These are phyloP conservation scores for Terana coerulea DNA, from an alignment of 768 basidiomycete species.

Conservation along the genomic window DNA sequence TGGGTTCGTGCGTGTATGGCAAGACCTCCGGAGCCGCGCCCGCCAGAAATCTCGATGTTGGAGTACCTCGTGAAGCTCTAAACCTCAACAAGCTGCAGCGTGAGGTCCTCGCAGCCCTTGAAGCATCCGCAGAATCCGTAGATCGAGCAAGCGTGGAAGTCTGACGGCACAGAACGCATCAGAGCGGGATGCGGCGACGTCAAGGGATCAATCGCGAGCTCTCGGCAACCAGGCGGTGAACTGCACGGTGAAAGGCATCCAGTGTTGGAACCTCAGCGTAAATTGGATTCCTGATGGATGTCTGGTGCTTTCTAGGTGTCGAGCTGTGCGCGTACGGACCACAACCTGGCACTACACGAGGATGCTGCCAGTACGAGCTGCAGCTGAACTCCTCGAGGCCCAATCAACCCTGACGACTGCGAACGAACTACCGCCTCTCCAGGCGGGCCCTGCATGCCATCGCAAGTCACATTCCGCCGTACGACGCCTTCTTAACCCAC, in stretches of 20 bases:
- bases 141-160: too few species aligned
- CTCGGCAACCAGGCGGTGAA: neutral
- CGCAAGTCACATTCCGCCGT: neutral
- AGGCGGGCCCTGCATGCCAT: neutral
- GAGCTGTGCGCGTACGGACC: neutral
- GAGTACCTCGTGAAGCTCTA: too few species aligned
- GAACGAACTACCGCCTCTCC: neutral
- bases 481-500: neutral
- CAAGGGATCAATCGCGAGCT: neutral
- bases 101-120: too few species aligned
- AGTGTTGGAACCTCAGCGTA: neutral
- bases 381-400: neutral
- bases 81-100: too few species aligned
- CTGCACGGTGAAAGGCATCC: neutral
- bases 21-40: too few species aligned
- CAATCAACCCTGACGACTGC: neutral
- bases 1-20: neutral
- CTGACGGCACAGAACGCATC: too few species aligned
- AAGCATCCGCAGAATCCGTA: too few species aligned
- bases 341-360: neutral
- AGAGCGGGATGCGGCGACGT: too few species aligned
- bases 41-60: too few species aligned
- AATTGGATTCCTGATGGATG: neutral
- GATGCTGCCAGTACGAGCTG: neutral
- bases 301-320: neutral